Conservation (phyloP, 2,329 filamentous ascomycete genomes). For the Raffaelea deltoideospora region DNA sequence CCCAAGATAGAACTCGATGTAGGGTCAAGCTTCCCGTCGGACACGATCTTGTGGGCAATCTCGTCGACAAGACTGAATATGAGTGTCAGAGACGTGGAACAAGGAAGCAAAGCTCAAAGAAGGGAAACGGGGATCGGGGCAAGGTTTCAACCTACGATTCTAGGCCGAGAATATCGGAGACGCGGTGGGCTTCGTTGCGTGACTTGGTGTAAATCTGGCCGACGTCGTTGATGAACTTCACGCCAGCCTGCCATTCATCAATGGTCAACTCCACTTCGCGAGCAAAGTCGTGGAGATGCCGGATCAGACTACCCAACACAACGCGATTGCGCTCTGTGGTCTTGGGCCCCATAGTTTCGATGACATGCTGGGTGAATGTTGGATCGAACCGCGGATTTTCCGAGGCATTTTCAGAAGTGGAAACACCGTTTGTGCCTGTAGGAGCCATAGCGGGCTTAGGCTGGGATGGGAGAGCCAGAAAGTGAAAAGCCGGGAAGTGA, state of each 20-base stretch:
- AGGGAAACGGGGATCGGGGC: no score
- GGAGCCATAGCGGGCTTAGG: no score
- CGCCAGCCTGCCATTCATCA: slow-evolving; percentile 64
- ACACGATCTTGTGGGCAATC: slow-evolving; percentile 54
- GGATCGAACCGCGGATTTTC: no score
- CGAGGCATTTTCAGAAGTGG: no score
- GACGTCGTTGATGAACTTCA: slow-evolving; percentile 44
- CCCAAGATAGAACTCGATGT: slow-evolving; percentile 71
- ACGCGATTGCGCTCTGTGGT: slow-evolving; percentile 52
- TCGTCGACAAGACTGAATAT: slow-evolving; percentile 53
- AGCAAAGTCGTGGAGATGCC: slow-evolving; percentile 68
- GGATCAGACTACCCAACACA: slow-evolving; percentile 53
- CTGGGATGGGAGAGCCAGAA: no score
- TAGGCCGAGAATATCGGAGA: slow-evolving; percentile 59
- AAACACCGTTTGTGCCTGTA: no score
- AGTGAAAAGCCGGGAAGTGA: no score
- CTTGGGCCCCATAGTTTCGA: slow-evolving; percentile 59
- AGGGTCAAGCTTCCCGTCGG: slow-evolving; percentile 29
- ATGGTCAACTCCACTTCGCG: slow-evolving; percentile 64
- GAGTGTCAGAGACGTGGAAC: neutral
- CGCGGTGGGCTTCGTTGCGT: slow-evolving; percentile 58
- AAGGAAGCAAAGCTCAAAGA: neutral
- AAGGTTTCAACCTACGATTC: slow-evolving; percentile 54
- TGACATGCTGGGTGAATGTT: slow-evolving; percentile 58
- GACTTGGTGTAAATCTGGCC: slow-evolving; percentile 54